A percentile compares a stretch with the other conserved stretches of the same genome.
Evolutionary conservation across 352 stramenopile species (phyloP).

Genomic region (Phytophthora sp.): DNA sequence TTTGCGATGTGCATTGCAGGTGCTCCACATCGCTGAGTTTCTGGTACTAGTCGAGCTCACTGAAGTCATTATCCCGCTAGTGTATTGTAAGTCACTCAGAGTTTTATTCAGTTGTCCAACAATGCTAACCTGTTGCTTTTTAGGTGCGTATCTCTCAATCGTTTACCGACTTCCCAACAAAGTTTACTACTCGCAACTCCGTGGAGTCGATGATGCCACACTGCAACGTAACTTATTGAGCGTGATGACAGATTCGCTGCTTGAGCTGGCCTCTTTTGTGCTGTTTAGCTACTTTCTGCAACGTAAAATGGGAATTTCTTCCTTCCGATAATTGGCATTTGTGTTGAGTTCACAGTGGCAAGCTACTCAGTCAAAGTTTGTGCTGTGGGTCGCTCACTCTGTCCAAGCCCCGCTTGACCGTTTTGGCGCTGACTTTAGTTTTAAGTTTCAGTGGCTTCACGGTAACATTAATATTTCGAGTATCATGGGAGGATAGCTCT

Average conservation of each 20-base stretch:
- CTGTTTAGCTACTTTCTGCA: constrained; percentile 31
- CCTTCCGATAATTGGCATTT: constrained; percentile 39
- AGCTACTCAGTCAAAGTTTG: constrained; percentile 41
- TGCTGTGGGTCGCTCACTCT: constrained; percentile 33
- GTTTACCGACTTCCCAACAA: constrained; percentile 31
- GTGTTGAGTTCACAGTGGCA: constrained; percentile 42
- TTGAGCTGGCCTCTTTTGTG: constrained; percentile 42
- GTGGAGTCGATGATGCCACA: background rate
- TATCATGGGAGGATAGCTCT: background rate
- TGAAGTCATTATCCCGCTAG: constrained; percentile 25
- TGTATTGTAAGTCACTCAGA: constrained; percentile 22
- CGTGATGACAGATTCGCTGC: constrained; percentile 31
- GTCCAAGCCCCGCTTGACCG: constrained; percentile 31
- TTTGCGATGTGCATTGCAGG: constrained; percentile 16
- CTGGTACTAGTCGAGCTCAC: constrained; percentile 30
- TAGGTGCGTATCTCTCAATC: constrained; percentile 4
- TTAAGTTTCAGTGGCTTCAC: constrained; percentile 34
- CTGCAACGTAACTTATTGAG: constrained; percentile 16
- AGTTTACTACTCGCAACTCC: constrained; percentile 24
- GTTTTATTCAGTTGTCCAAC: too few species aligned
- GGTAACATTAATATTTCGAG: constrained; percentile 2
- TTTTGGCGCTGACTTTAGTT: constrained; percentile 37
- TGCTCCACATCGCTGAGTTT: constrained; percentile 31
- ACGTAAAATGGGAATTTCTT: constrained; percentile 27
- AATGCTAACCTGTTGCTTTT: background rate